Conservation (phyloP, 2,329 filamentous ascomycete species). For the Blumeria graminis region DNA sequence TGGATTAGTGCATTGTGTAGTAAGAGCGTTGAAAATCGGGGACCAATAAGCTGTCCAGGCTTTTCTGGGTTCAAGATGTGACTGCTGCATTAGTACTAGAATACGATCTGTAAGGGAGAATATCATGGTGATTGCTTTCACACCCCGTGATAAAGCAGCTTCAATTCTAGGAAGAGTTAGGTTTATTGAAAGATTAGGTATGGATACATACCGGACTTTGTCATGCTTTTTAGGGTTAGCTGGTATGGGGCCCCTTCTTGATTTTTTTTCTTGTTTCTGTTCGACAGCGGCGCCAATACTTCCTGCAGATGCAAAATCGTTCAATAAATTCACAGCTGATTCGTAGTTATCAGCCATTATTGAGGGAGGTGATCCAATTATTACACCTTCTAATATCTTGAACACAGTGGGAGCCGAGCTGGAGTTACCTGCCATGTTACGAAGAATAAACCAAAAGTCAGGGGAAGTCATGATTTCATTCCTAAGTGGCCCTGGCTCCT, state of each 20-base stretch:
- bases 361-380: slow-evolving; percentile 46
- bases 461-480: slow-evolving; percentile 91
- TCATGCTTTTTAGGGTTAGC: slow-evolving; percentile 15
- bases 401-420: slow-evolving; percentile 62
- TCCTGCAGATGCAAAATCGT: slow-evolving; percentile 70
- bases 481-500: slow-evolving; percentile 49
- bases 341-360: slow-evolving; percentile 95
- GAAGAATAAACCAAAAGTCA: slow-evolving; percentile 86
- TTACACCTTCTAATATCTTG: slow-evolving; percentile 58
- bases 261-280: slow-evolving; percentile 35
- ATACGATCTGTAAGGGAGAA: slow-evolving; percentile 63
- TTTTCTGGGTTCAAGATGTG: slow-evolving; percentile 70
- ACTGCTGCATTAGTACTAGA: slow-evolving; percentile 71
- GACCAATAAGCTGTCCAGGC: slow-evolving; percentile 98
- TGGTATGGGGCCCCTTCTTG: slow-evolving; percentile 20
- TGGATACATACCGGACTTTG: slow-evolving; percentile 28
- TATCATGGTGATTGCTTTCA: slow-evolving; percentile 59
- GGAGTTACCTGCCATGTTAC: slow-evolving; percentile 42
- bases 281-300: slow-evolving; percentile 47
- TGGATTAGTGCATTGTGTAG: slow-evolving; percentile 77
- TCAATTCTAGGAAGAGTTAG: slow-evolving; percentile 27
- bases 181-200: slow-evolving; percentile 4
- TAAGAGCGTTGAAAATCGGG: slow-evolving; percentile 74
- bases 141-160: slow-evolving; percentile 50
- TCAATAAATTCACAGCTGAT: slow-evolving; percentile 58